phyloP scores from a whole-genome alignment of 2,329 filamentous ascomycete genomes.

The Atkinsonella texensis region DNA sequence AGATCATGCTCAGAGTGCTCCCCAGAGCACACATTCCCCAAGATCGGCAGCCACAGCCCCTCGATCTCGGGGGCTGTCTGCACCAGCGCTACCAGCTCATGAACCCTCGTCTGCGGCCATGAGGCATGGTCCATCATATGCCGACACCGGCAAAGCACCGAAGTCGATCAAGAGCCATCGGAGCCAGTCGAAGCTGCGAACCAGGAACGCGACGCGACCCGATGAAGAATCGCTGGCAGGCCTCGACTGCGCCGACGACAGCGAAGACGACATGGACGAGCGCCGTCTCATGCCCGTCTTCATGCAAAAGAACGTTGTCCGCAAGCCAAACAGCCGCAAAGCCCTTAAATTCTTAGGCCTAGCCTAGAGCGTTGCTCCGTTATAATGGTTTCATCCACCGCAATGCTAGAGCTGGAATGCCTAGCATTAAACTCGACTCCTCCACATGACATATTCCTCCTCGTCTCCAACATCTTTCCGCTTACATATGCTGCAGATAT shows the following conservation, averaged over 20 bases:
- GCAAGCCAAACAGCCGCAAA: constrained; percentile 34
- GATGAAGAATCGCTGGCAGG: constrained; percentile 22
- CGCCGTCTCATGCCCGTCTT: constrained; percentile 41
- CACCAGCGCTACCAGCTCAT: neutral
- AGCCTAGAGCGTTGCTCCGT: constrained; percentile 15
- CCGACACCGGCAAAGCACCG: constrained; percentile 15
- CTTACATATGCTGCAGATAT: too few species aligned
- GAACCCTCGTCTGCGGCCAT: constrained; percentile 4
- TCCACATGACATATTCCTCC: too few species aligned
- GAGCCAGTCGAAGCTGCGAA: constrained; percentile 17
- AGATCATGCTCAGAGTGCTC: constrained; percentile 16
- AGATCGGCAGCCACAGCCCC: constrained; percentile 1
- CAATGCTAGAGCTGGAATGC: neutral
- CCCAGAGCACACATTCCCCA: constrained; percentile 12
- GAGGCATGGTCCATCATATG: constrained; percentile 6
- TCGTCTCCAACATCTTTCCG: too few species aligned
- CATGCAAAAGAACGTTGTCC: constrained; percentile 21
- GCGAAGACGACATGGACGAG: constrained; percentile 34
- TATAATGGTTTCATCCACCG: neutral
- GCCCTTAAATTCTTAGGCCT: constrained; percentile 42
- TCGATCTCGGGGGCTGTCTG: neutral
- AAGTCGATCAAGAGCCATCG: constrained; percentile 19
- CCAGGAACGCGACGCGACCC: constrained; percentile 9
- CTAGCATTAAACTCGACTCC: neutral
- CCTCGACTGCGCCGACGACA: constrained; percentile 26